Base-by-base conservation (phyloP, 2,329 filamentous ascomycete genomes). In the Fusarium acutatum region DNA sequence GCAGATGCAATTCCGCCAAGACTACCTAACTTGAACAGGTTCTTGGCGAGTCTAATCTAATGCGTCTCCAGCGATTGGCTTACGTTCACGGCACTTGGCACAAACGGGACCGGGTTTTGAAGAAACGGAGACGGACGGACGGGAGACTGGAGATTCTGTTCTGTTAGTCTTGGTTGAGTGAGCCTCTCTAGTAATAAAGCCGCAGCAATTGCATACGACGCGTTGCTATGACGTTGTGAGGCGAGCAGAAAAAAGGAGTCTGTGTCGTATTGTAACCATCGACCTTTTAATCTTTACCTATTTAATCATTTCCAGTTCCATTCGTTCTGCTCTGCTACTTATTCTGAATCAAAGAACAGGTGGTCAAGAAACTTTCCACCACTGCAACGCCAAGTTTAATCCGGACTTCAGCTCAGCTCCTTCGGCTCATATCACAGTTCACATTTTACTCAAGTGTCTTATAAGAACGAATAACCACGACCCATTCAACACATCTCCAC, bases 161-260 rank as follows among this genome's bases (percentile, higher is more conserved):
- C 38, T 40, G 35, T 17, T 38, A 50, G 56, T 35, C 49, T 38
- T 49, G 49, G 32, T 52, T 26, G 32, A 26, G 49, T 26, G 60
- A 63, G 41, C 26, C 34, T 43, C 20, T 49, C n/a, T 52, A 35
- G n/a, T 26, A 22, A 26, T 17, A 24, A 60, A 34, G 26, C 43
- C 53, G 60, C 15, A 58, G 54, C 20, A 50, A 20, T 60, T 49
- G 35, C 41, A 50, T 18, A 26, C 41, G 34, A 61, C 64, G 66
- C 34, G 50, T 69, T 69, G 26, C 37, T 43, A 69, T 69, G 67
- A 69, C 67, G 67, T 69, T 64, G 37, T 15, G 28, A 38, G 38
- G 28, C 30, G 34, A 32, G 52, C 43, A 46, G 54, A 64, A 69
- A 69, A 69, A 56, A 56, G 58, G 58, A 41, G 66, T 38, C 40